Evolutionary conservation across 1,139 yeast species (phyloP).

Genomic region (Diutina mesorugosa): DNA sequence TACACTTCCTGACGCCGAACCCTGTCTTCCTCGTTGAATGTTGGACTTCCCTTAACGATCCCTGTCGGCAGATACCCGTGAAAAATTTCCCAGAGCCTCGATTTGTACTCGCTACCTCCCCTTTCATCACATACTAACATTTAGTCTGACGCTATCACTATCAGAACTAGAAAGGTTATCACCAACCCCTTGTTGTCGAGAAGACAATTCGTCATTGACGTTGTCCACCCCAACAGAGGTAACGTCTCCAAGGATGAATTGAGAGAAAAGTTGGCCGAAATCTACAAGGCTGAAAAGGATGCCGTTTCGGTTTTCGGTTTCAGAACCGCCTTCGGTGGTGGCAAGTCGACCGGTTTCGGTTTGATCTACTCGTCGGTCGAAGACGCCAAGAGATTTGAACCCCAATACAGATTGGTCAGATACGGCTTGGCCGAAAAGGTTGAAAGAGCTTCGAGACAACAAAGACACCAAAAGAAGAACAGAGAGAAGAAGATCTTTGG

Average conservation of each 20-base stretch:
- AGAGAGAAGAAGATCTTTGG: slow-evolving; percentile 98
- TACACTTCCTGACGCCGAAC: neutral
- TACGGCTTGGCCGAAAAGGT: slow-evolving; percentile 94
- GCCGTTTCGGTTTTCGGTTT: slow-evolving; percentile 98
- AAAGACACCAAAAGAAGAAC: slow-evolving; percentile 99
- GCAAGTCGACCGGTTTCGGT: slow-evolving; percentile 99
- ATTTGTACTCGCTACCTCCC: neutral
- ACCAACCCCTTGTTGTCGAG: slow-evolving; percentile 99
- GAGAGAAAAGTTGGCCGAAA: slow-evolving; percentile 92
- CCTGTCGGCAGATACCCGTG: neutral
- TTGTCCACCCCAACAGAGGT: slow-evolving; percentile 99
- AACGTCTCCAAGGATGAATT: slow-evolving; percentile 99
- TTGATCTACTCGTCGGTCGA: slow-evolving; percentile 96
- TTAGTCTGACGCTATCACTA: slow-evolving; percentile 96
- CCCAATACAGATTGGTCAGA: slow-evolving; percentile 98
- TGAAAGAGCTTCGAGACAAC: slow-evolving; percentile 98
- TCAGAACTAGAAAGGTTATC: slow-evolving; percentile 99
- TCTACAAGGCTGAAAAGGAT: slow-evolving; percentile 97
- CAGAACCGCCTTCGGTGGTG: slow-evolving; percentile 99
- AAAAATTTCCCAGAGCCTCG: neutral
- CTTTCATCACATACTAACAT: slow-evolving; percentile 17
- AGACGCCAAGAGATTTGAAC: slow-evolving; percentile 98
- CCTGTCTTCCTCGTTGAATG: neutral
- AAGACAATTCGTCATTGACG: slow-evolving; percentile 99
- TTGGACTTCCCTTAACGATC: neutral